Evolutionary conservation across 768 basidiomycete genomes (phyloP), one percentile per base, ranked within the genome.

Genomic region (Kwoniella pini): DNA sequence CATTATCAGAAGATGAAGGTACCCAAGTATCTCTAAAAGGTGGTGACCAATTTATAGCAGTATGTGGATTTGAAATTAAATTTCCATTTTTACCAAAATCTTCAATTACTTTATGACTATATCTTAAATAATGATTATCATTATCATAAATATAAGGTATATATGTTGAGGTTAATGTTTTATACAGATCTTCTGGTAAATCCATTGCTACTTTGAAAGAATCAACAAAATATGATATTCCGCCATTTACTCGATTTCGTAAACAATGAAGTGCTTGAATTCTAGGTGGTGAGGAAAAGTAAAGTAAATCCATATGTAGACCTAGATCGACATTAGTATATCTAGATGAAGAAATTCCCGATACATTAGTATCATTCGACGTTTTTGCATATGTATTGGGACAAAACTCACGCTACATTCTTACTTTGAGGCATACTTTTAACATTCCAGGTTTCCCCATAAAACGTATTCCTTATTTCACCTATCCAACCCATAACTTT

Each of bases 81-180:
- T 28, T 6, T 31, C 31, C 28, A 11, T 21, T 50, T 30, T 31
- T 30, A 13, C 12, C 36, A 11, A 30, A 10, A 4, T 27, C 10
- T 13, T 13, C 15, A 4, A 50, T 50, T 12, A 90, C 89, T 0
- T 87, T 85, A 72, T 91, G 92, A 21, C 82, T 77, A 54, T 82
- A 76, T 65, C 87, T 85, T 4, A 93, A 82, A 75, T 90, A 89
- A 68, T 97, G 89, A 0, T 87, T 88, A 68, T 91, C 90, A 70
- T 93, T 94, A 72, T 90, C 83, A 79, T 97, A 99, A 68, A 92
- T 88, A 80, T 93, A 98, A 0, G 84, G 82, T n/a, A 97, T 87
- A 0, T 82, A 86, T 0, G 84, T 86, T 27, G 76, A 77, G 0
- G 83, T 72, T n/a, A 97, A 84, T 21, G 82, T 57, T 9, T 82